These are phyloP conservation scores for Dothiorella sarmentorum DNA, from an alignment of 2,329 filamentous ascomycete genomes.

Conservation along the genomic window DNA sequence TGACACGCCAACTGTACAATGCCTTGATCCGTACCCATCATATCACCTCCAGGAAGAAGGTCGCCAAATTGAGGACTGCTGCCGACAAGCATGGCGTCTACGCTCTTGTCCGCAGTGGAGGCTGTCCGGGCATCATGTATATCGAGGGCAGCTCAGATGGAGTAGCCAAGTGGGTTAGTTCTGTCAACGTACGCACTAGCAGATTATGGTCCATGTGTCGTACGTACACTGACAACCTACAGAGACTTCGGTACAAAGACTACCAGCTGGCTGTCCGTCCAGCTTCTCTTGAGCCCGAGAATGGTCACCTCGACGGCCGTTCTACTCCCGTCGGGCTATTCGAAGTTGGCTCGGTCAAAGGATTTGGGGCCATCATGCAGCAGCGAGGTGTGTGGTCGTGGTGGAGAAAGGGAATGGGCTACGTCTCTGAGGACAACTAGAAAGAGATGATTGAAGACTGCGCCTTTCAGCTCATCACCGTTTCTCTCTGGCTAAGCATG, in stretches of 20 bases:
- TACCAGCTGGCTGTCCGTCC: conserved; percentile 62
- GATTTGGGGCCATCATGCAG: conserved; percentile 62
- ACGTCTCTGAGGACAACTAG: conserved; percentile 17
- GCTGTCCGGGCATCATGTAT: conserved; percentile 75
- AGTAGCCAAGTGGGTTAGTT: conserved; percentile 61
- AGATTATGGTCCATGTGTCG: neutral
- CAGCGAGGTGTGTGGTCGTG: conserved; percentile 56
- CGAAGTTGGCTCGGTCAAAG: conserved; percentile 62
- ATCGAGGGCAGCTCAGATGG: conserved; percentile 59
- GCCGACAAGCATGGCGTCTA: conserved; percentile 59
- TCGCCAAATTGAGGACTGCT: conserved; percentile 60
- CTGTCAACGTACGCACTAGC: conserved; percentile 54
- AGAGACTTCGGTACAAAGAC: conserved; percentile 66
- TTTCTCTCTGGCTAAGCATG: no score
- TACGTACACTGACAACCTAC: neutral
- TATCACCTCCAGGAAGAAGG: conserved; percentile 76
- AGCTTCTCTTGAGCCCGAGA: conserved; percentile 32
- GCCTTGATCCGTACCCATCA: conserved; percentile 75
- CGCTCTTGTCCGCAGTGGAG: conserved; percentile 64
- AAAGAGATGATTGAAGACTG: neutral
- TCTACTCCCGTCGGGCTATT: conserved; percentile 37
- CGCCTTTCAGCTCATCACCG: no score
- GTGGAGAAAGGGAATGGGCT: conserved; percentile 70
- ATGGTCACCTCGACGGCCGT: conserved; percentile 12
- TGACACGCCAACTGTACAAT: conserved; percentile 39